Conservation (phyloP, 148 eudicot genomes). For the Chenopodium quinoa region DNA sequence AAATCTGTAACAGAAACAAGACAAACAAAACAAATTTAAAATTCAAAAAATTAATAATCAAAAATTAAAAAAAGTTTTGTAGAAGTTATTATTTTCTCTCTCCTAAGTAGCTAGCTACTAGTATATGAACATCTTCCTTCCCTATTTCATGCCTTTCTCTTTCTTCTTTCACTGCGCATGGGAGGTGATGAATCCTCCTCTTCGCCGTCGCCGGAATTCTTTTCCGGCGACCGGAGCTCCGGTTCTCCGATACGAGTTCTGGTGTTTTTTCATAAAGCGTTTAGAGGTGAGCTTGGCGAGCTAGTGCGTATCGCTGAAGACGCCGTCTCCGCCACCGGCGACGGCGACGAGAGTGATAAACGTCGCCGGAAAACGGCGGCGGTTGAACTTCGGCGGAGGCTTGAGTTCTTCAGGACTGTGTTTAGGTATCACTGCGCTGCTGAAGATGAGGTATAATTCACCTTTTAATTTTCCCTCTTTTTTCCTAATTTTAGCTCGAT, state of each 20-base stretch:
- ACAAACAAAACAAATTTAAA: not conserved
- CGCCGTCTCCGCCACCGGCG: constrained; percentile 33
- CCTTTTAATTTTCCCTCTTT: not conserved
- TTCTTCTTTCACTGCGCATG: constrained; percentile 36
- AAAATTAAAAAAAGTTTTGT: too few relatives aligned
- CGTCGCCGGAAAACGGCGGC: constrained; percentile 30
- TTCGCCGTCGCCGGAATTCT: constrained; percentile 4
- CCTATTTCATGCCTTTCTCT: constrained; percentile 33
- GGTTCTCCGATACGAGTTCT: constrained; percentile 61
- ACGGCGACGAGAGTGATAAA: constrained; percentile 23
- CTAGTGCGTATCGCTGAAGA: constrained; percentile 33
- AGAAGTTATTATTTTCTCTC: not conserved
- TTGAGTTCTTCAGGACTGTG: constrained; percentile 72
- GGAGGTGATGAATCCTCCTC: constrained; percentile 32
- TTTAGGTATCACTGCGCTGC: constrained; percentile 68
- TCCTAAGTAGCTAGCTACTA: not conserved
- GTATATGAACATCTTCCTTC: constrained; percentile 16
- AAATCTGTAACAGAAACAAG: not conserved
- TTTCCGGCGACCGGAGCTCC: constrained; percentile 19
- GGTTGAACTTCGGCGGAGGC: constrained; percentile 44
- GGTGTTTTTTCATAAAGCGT: constrained; percentile 56
- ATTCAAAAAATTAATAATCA: too few relatives aligned
- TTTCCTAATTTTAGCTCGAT: not conserved
- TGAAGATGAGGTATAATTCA: constrained; percentile 65
- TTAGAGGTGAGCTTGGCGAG: constrained; percentile 52